Conservation (phyloP, 257 asterid species). For the Solanum virginianum region DNA sequence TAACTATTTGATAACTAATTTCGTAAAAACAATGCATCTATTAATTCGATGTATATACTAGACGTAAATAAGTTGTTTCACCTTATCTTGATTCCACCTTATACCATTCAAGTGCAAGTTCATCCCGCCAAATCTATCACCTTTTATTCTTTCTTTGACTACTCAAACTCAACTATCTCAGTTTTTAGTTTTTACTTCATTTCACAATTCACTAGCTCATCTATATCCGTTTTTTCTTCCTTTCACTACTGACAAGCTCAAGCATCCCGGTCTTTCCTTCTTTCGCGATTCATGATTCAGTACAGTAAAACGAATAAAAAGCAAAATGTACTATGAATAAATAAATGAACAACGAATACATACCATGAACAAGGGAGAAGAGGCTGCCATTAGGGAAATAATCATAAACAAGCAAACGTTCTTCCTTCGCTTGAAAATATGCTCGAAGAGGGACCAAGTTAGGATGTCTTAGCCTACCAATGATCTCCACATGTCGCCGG, state of each 20-base stretch:
- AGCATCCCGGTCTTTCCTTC: not conserved
- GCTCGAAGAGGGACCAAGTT: conserved; percentile 88
- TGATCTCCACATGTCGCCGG: conserved; percentile 62
- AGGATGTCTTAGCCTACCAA: conserved; percentile 77
- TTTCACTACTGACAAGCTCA: not conserved
- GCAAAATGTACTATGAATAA: not conserved
- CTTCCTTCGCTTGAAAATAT: conserved; percentile 92
- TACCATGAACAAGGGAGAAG: conserved; percentile 90
- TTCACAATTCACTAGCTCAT: not conserved
- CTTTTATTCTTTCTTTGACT: not conserved
- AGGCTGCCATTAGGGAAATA: conserved; percentile 98
- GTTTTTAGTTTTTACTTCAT: not conserved
- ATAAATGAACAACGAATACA: not conserved
- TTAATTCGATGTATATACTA: not conserved
- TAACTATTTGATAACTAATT: not conserved
- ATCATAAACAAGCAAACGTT: conserved; percentile 81
- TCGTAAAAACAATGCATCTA: not conserved
- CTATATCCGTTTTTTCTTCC: not conserved
- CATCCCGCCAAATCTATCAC: not conserved
- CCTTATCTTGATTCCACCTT: not conserved
- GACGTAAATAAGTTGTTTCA: not conserved
- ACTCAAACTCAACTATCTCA: not conserved
- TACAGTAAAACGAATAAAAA: not conserved
- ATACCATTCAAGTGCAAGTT: not conserved
- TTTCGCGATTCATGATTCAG: not conserved